Evolutionary conservation across 208 protist genomes (phyloP).

Genomic region (Wallacemonas sp.): DNA sequence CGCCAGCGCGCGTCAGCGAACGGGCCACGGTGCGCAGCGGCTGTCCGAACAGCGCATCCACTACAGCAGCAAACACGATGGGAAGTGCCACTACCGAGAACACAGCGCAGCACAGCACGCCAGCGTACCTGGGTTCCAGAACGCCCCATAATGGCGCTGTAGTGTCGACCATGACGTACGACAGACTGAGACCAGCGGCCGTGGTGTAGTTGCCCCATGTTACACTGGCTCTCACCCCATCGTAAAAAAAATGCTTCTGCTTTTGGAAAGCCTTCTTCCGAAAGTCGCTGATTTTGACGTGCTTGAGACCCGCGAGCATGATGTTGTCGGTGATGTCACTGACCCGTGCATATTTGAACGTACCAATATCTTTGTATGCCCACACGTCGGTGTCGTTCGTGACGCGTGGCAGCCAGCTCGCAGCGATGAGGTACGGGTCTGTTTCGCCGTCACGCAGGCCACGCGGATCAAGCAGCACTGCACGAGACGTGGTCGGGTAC

Average conservation of each 20-base stretch:
- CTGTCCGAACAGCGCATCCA: not conserved
- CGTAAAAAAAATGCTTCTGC: not conserved
- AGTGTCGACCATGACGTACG: not conserved
- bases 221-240: not conserved
- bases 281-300: constrained; percentile 19
- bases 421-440: not conserved
- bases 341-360: not conserved
- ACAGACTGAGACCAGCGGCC: not conserved
- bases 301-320: constrained; percentile 21
- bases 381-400: not conserved
- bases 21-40: not conserved
- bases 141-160: not conserved
- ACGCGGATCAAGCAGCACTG: not conserved
- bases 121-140: not conserved
- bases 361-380: not conserved
- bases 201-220: not conserved
- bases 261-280: not conserved
- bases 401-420: constrained; percentile 1
- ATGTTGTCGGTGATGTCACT: constrained; percentile 24
- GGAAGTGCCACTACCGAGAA: not conserved
- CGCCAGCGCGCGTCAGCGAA: not conserved
- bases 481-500: not conserved
- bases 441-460: not conserved
- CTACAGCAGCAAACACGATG: not conserved
- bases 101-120: not conserved